Evolutionary conservation across 2,329 filamentous ascomycete genomes (phyloP), one percentile per base, ranked within the genome.

Genomic region (Aspergillus uvarum): DNA sequence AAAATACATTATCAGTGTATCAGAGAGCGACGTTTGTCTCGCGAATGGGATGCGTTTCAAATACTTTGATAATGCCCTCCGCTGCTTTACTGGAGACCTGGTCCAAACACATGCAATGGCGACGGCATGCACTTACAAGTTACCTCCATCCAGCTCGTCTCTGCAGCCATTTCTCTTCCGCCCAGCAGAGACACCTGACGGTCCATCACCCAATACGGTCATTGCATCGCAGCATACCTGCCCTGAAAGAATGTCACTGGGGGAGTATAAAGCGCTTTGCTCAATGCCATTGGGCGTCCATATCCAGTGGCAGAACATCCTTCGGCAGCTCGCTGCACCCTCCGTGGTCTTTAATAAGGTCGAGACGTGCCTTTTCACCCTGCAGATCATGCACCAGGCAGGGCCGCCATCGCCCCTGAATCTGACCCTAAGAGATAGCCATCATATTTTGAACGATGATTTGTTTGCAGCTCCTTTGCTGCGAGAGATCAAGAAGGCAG

Each of bases 271-370:
- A 54, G 75, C 79, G 0, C 79, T 87, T n/a, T 75, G 77, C 0
- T 67, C 78, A 0, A 63, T 88, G 2, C 77, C 81, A 0, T 67
- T 81, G 1, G 85, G 85, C 0, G 59, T 76, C 19, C 66, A 70
- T 1, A 70, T 86, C 8, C 82, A 85, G 54, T 88, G 85, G 82
- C 66, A 76, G 8, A 88, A 87, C 56, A 80, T 89, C 3, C 67
- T 85, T 0, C 66, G 76, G 0, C 81, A 87, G 64, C 69, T 89
- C 3, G 69, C 72, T 0, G 72, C 75, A 1, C 79, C 81, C 0
- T 74, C 74, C 1, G 55, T 89, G 0, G 80, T 85, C 49, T 81
- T 85, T 38, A 81, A 80, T 11, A 81, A 81, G 47, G 59, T 73
- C 0, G 81, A 85, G 47, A 82, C 82, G 0, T 72, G 72, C 5